phyloP scores from a whole-genome alignment of 140 eudicot genomes.

The Cichorium intybus region DNA sequence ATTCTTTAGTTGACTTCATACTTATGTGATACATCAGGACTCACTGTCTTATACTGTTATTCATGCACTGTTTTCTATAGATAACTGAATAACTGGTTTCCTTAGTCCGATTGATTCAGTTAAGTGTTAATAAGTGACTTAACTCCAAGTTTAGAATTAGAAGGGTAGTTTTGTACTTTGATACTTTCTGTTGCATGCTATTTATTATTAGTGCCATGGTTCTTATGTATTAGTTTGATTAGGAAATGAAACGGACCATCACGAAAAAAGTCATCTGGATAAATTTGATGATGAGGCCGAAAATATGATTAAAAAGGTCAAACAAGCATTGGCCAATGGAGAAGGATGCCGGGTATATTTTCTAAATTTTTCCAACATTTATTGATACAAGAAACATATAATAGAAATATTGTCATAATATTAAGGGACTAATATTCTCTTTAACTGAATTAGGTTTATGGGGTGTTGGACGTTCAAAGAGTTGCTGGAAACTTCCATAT shows the following conservation, averaged over 20 bases:
- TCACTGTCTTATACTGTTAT: neutral
- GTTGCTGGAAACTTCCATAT: constrained; percentile 99
- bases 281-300: constrained; percentile 76
- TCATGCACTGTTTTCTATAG: too few species aligned
- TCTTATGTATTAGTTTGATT: constrained; percentile 29
- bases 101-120: too few species aligned
- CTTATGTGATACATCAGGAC: too few species aligned
- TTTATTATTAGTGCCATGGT: constrained; percentile 6
- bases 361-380: constrained; percentile 5
- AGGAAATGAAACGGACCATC: constrained; percentile 67
- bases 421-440: constrained; percentile 6
- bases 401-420: neutral
- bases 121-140: too few species aligned
- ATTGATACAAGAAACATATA: neutral
- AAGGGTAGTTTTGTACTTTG: too few species aligned
- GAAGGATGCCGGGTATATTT: constrained; percentile 90
- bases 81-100: too few species aligned
- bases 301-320: constrained; percentile 70
- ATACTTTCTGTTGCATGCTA: too few species aligned
- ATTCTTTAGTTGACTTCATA: too few species aligned
- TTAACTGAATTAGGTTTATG: constrained; percentile 64
- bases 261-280: constrained; percentile 59
- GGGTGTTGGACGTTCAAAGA: constrained; percentile 92
- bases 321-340: constrained; percentile 66
- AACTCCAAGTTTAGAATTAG: too few species aligned